Evolutionary conservation across 1,284 basidiomycete species (phyloP).

Genomic region (Austroboletus novae-zelandiae): DNA sequence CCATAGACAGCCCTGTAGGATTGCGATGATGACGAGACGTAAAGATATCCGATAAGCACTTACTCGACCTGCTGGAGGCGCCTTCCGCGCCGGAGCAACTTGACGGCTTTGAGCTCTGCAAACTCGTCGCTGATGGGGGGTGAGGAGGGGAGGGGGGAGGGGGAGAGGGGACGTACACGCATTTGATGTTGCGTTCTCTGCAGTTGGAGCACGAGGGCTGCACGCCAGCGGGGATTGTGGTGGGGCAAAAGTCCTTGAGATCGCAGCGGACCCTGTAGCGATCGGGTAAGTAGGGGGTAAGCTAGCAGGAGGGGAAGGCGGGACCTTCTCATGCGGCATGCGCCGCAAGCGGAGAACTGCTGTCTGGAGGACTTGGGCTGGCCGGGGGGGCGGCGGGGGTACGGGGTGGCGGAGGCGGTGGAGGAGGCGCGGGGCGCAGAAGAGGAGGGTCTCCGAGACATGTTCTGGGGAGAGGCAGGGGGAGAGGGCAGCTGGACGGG

Average conservation of each 20-base stretch:
- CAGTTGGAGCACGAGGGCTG: slow-evolving; percentile 81
- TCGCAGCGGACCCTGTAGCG: slow-evolving; percentile 70
- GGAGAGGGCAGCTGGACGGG: neutral
- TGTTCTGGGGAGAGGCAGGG: slow-evolving; percentile 23
- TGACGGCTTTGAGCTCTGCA: slow-evolving; percentile 83
- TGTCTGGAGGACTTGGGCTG: slow-evolving; percentile 74
- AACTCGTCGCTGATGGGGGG: slow-evolving; percentile 69
- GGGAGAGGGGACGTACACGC: slow-evolving; percentile 60
- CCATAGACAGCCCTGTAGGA: slow-evolving; percentile 56
- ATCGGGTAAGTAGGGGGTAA: slow-evolving; percentile 3
- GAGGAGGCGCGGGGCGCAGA: slow-evolving; percentile 33
- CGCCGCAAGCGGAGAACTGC: slow-evolving; percentile 86
- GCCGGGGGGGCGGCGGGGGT: slow-evolving; percentile 49
- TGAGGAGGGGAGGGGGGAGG: slow-evolving; percentile 6
- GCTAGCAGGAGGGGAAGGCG: slow-evolving; percentile 3
- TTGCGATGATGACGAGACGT: slow-evolving; percentile 2
- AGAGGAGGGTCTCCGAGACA: slow-evolving; percentile 54
- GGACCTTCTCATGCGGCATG: slow-evolving; percentile 83
- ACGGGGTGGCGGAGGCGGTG: slow-evolving; percentile 33
- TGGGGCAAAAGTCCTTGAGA: slow-evolving; percentile 67
- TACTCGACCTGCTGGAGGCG: slow-evolving; percentile 82
- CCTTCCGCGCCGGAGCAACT: slow-evolving; percentile 77
- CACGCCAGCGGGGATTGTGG: slow-evolving; percentile 35
- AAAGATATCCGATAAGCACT: slow-evolving; percentile 24
- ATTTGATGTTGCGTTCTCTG: slow-evolving; percentile 80